Percentiles rank a stretch among this genome's conserved stretches.
Conservation (phyloP, 2,329 filamentous ascomycete species). For the Ceratocystis alfenasii region DNA sequence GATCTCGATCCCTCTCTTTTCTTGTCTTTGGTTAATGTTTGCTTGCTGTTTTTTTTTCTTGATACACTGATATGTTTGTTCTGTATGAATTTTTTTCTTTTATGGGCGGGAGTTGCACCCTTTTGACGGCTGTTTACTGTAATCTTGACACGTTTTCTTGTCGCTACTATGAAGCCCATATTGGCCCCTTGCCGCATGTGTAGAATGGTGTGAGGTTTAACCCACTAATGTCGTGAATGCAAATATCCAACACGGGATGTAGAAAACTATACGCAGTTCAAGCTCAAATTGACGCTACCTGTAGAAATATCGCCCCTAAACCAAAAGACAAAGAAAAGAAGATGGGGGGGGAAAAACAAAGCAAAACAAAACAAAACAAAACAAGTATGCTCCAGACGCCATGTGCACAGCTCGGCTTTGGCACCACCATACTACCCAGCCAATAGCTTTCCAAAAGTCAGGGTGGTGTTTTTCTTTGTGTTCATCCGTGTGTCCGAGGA, state of each 20-base stretch:
- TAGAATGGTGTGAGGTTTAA: neutral
- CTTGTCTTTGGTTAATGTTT: constrained; percentile 11
- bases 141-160: constrained; percentile 5
- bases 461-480: neutral
- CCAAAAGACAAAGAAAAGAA: neutral
- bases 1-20: constrained; percentile 3
- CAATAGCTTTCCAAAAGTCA: neutral
- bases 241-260: neutral
- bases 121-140: constrained; percentile 8
- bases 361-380: constrained; percentile 2
- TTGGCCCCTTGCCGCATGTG: neutral
- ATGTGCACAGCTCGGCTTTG: neutral
- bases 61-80: constrained; percentile 14
- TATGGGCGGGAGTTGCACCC: neutral
- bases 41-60: constrained; percentile 7
- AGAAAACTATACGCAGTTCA: neutral
- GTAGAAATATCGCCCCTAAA: constrained; percentile 1
- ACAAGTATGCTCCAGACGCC: constrained; percentile 15
- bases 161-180: neutral
- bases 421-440: neutral
- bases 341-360: neutral
- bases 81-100: neutral
- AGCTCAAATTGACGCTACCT: constrained; percentile 3
- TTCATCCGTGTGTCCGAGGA: neutral
- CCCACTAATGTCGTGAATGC: neutral